phyloP scores from a whole-genome alignment of 148 eudicot species.

The Rhododendron griersonianum region DNA sequence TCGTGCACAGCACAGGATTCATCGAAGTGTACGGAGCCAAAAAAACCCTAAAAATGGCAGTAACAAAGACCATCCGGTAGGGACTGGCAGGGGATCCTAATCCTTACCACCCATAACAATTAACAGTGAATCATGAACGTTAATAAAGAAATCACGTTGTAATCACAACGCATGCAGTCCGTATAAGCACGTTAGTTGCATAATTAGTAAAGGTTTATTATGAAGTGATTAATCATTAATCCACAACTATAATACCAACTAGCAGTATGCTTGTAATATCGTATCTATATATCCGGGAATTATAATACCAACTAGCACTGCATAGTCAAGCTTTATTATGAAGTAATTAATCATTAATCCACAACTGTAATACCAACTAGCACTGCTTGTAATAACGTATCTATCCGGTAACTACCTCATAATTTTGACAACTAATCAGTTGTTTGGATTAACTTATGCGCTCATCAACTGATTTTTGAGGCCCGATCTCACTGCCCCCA shows the following conservation, averaged over 20 bases:
- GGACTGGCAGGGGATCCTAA: neutral
- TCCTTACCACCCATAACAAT: neutral
- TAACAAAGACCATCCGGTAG: neutral
- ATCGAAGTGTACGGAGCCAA: too few species aligned
- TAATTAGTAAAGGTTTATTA: neutral
- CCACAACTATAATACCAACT: neutral
- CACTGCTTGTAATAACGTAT: neutral
- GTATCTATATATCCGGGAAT: neutral
- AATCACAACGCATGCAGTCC: neutral
- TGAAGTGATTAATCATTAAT: neutral
- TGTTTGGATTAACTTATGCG: too few species aligned
- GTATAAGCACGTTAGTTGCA: neutral
- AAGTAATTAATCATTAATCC: neutral
- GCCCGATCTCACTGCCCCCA: neutral
- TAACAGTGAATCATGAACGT: neutral
- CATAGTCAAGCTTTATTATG: neutral
- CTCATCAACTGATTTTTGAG: neutral
- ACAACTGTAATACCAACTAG: neutral
- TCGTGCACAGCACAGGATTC: too few species aligned
- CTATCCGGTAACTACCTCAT: neutral
- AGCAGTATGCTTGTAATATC: neutral
- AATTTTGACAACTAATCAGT: neutral
- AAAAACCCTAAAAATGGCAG: neutral
- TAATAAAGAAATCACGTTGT: neutral
- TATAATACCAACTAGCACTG: too few species aligned